Percentiles rank a stretch among this genome's conserved stretches.
Conservation (phyloP, 2,329 filamentous ascomycete species). For the Cladosporium sp. region DNA sequence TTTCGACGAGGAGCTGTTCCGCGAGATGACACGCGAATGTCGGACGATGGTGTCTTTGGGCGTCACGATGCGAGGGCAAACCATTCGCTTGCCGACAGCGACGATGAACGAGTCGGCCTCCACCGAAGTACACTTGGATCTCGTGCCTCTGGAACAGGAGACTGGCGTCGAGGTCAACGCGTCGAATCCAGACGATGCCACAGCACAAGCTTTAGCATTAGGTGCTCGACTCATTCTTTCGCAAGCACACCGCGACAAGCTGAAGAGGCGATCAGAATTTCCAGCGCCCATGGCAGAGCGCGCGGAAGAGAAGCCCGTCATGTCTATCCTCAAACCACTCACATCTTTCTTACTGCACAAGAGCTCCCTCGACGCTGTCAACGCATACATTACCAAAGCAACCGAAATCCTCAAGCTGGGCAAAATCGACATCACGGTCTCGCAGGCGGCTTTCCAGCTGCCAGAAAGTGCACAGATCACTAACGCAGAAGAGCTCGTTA, state of each 20-base stretch:
- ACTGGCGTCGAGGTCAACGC: conserved; percentile 9
- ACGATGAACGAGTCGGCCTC: not conserved
- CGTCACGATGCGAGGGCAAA: conserved; percentile 54
- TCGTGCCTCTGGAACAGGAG: conserved; percentile 48
- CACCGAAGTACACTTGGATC: conserved; percentile 56
- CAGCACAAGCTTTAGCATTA: conserved; percentile 61
- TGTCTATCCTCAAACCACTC: conserved; percentile 55
- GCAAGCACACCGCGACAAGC: conserved; percentile 71
- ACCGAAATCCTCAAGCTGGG: conserved; percentile 13
- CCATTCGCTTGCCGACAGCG: conserved; percentile 25
- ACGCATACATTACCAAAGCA: conserved; percentile 26
- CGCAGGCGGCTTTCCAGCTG: conserved; percentile 14
- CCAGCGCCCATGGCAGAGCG: conserved; percentile 51
- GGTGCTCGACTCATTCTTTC: conserved; percentile 69
- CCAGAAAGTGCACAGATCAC: conserved; percentile 2
- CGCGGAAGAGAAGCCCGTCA: conserved; percentile 44
- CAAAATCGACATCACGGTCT: conserved; percentile 15
- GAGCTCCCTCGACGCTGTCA: conserved; percentile 31
- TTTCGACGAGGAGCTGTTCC: conserved; percentile 80
- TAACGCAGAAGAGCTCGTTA: conserved; percentile 15
- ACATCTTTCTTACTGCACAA: conserved; percentile 49
- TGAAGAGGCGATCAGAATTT: conserved; percentile 60
- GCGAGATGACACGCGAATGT: conserved; percentile 79
- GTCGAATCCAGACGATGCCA: conserved; percentile 30
- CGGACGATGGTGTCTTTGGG: conserved; percentile 65